Evolutionary conservation across 192 early-diverging fungal species (phyloP).

Genomic region (Geosiphon pyriformis): DNA sequence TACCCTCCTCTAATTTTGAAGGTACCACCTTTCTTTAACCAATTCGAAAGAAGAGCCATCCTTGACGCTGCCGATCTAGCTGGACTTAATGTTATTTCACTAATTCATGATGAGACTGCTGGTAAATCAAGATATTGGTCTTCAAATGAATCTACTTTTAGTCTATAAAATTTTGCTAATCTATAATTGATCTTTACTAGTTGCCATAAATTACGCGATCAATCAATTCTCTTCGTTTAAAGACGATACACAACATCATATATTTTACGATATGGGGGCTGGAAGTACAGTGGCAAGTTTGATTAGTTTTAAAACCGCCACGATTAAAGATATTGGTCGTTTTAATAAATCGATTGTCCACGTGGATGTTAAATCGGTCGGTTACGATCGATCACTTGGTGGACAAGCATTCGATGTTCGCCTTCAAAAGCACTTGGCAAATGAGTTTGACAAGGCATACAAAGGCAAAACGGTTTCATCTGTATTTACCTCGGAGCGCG

Average conservation of each 20-base stretch:
- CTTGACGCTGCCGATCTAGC: constrained; percentile 91
- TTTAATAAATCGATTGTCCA: constrained; percentile 50
- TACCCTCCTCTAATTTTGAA: constrained; percentile 28
- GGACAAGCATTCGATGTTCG: constrained; percentile 82
- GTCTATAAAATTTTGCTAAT: background rate
- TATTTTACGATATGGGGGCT: constrained; percentile 99
- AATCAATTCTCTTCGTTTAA: constrained; percentile 49
- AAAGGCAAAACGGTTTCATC: constrained; percentile 43
- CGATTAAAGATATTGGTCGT: constrained; percentile 55
- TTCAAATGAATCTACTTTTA: no score
- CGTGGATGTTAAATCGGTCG: constrained; percentile 76
- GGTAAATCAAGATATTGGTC: no score
- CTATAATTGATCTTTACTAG: constrained; percentile 42
- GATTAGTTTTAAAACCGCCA: constrained; percentile 63
- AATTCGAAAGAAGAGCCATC: constrained; percentile 86
- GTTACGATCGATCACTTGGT: constrained; percentile 79
- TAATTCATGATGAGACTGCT: constrained; percentile 94
- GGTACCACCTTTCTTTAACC: constrained; percentile 87
- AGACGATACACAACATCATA: constrained; percentile 64
- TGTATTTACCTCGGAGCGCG: constrained; percentile 64
- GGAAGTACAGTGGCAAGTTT: constrained; percentile 89
- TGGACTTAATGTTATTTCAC: constrained; percentile 69
- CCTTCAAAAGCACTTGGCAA: constrained; percentile 74
- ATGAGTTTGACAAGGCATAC: constrained; percentile 60
- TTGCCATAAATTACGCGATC: constrained; percentile 91